These are phyloP conservation scores for Chrysopogon serrulatus DNA, from an alignment of 176 grass and related monocot genomes.

Conservation along the genomic window DNA sequence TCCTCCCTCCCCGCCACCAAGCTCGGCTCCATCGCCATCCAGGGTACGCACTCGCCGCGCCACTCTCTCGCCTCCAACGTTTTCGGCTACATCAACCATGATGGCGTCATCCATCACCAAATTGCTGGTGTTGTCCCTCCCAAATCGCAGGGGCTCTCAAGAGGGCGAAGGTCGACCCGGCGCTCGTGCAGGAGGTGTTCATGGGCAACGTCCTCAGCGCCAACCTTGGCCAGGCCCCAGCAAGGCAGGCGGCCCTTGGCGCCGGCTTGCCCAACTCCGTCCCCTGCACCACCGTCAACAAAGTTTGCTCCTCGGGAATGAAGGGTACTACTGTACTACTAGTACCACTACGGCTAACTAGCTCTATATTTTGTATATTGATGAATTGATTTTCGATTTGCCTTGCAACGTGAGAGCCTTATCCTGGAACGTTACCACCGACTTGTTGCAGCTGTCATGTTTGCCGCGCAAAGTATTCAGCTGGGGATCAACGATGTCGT, in stretches of 20 bases:
- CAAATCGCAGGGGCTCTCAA: constrained; percentile 53
- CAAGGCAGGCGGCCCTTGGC: constrained; percentile 75
- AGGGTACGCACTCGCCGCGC: constrained; percentile 31
- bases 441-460: constrained; percentile 59
- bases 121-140: not conserved
- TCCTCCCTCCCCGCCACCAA: constrained; percentile 83
- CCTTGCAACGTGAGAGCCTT: not conserved
- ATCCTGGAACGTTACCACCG: not conserved
- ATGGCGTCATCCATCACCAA: too few species aligned
- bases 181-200: constrained; percentile 92
- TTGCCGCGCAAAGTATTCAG: constrained; percentile 87
- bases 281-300: constrained; percentile 86
- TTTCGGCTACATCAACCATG: not conserved
- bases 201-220: constrained; percentile 94
- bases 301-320: constrained; percentile 94
- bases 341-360: not conserved
- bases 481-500: constrained; percentile 80
- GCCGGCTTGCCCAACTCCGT: constrained; percentile 84
- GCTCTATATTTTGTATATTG: not conserved
- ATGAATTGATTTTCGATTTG: not conserved
- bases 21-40: constrained; percentile 78
- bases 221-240: constrained; percentile 93
- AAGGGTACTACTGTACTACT: constrained; percentile 52
- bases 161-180: constrained; percentile 59
- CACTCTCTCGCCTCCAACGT: not conserved